These are phyloP conservation scores for Ophiostoma fasciatum DNA, from an alignment of 2,329 filamentous ascomycete species.

Conservation along the genomic window DNA sequence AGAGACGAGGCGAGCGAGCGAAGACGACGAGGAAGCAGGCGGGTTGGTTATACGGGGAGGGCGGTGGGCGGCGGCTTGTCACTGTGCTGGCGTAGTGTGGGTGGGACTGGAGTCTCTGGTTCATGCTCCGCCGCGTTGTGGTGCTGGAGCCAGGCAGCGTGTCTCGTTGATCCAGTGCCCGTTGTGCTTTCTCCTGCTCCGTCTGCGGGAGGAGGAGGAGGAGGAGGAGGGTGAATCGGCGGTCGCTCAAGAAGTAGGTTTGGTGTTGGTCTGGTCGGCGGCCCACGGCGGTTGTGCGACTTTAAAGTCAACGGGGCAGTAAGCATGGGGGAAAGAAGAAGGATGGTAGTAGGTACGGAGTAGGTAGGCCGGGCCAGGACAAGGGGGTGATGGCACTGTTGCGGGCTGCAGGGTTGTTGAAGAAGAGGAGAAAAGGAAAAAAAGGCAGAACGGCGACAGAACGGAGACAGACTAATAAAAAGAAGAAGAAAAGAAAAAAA, in stretches of 20 bases:
- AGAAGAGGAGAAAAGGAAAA: conserved; percentile 7
- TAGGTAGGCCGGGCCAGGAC: conserved; percentile 17
- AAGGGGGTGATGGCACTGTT: conserved; percentile 19
- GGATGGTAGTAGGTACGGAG: no score
- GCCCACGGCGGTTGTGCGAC: conserved; percentile 35
- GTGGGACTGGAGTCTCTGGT: conserved; percentile 5
- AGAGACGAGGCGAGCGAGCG: no score
- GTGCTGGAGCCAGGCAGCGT: conserved; percentile 2
- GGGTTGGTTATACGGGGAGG: conserved; percentile 10
- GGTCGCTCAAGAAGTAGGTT: conserved; percentile 17
- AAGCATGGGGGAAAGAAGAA: conserved; percentile 28
- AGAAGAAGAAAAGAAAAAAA: not conserved
- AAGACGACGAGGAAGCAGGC: conserved; percentile 1
- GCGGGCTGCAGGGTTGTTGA: conserved; percentile 21
- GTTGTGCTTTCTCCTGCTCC: not conserved
- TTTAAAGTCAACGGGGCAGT: conserved; percentile 27
- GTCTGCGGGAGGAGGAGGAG: conserved; percentile 3
- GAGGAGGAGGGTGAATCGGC: conserved; percentile 5
- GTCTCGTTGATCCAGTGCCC: not conserved
- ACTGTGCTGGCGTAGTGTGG: conserved; percentile 8
- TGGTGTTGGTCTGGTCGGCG: conserved; percentile 26
- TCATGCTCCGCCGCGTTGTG: not conserved
- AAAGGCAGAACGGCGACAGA: no score
- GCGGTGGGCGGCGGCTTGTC: conserved; percentile 11
- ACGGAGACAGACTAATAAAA: no score